Base-by-base conservation (phyloP, 1,284 basidiomycete species). In the Pascua guehoae region DNA sequence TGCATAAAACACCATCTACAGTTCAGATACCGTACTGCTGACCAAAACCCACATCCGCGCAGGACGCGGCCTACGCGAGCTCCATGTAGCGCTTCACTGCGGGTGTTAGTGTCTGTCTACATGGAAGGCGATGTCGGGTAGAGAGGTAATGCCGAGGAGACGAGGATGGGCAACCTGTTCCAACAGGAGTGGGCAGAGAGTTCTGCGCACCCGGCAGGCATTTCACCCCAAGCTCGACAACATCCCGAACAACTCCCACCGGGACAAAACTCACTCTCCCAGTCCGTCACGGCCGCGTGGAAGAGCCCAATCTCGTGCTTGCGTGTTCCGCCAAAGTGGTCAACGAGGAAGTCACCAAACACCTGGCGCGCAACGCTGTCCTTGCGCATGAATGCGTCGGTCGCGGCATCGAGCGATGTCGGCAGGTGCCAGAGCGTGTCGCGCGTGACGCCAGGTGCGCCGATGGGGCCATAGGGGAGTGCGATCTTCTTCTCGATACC, bases 311-410 rank as follows among this genome's bases (percentile, higher is more conserved):
- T 85, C 76, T 96, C 92, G 72, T 95, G 89, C 73, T 90, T 82
- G 66, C 94, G 84, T 11, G 94, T 97, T 2, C 91, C 93, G 5
- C 88, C 91, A 71, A 85, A 95, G 71, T 98, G 94, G 39, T 97
- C 90, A 3, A 98, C 90, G 68, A 96, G 92, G 41, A 85, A 86
- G 68, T 93, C 81, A 0, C 93, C 93, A 56, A 98, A 85, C 44
- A 91, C 82, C 71, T 91, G 88, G 49, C 93, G 82, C 11, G 94
- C 93, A 47, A 95, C 78, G 66, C 90, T 93, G 5, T 81, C 84
- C 9, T 83, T 78, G 24, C 78, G 78, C 85, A 89, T 89, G 86
- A 98, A 94, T 50, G 81, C 79, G 47, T 80, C 78, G 1, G 90
- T 91, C 5, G 93, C 93, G 10, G 82, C 78, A 69, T 92, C 88